phyloP scores from a whole-genome alignment of 2,329 filamentous ascomycete species.

The Cercospora sp. region DNA sequence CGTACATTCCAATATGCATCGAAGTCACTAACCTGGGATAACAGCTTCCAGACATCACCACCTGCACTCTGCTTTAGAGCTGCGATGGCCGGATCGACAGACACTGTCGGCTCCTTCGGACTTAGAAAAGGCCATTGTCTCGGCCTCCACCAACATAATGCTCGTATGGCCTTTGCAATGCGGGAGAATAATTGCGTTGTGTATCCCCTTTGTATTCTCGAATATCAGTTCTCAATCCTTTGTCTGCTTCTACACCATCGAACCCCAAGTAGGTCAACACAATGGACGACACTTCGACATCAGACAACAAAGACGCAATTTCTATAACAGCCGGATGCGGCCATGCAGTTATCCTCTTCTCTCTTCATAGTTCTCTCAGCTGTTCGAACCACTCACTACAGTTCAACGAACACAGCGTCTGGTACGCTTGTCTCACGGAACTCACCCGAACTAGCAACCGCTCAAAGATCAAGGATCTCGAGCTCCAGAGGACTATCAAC shows the following conservation, averaged over 20 bases:
- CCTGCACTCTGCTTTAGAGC: not conserved
- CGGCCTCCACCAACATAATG: not conserved
- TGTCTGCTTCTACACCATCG: not conserved
- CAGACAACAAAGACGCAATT: not conserved
- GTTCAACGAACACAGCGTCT: not conserved
- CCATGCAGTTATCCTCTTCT: not conserved
- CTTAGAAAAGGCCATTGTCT: not conserved
- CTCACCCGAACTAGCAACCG: not conserved
- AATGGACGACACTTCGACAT: not conserved
- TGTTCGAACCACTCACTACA: not conserved
- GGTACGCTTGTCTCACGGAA: not conserved
- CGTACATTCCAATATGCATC: not conserved
- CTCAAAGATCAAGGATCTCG: not conserved
- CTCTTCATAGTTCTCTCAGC: not conserved
- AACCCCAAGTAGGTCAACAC: not conserved
- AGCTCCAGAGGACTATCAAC: not conserved
- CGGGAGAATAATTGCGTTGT: not conserved
- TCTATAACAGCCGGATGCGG: not conserved
- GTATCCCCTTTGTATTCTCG: not conserved
- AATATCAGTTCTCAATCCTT: not conserved
- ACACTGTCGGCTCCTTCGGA: not conserved
- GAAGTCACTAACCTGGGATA: not conserved
- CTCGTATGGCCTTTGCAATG: not conserved
- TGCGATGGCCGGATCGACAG: not conserved
- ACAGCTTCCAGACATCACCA: not conserved